phyloP scores from a whole-genome alignment of 2,329 filamentous ascomycete genomes.

The Aschersonia sp. region DNA sequence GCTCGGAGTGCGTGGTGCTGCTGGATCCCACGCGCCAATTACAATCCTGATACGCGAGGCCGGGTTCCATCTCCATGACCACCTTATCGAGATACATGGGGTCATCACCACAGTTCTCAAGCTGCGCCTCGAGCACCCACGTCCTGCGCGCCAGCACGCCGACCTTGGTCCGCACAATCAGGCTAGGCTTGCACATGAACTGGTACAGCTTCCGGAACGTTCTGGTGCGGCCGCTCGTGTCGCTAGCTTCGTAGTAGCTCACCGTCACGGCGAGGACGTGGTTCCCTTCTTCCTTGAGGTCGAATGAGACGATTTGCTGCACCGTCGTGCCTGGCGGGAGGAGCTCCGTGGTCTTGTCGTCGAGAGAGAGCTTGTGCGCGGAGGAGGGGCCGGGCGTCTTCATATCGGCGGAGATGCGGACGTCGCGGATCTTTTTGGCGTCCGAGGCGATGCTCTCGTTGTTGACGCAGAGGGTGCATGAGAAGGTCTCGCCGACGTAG shows the following conservation, averaged over 20 bases:
- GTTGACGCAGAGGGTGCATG: slow-evolving; percentile 91
- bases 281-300: slow-evolving; percentile 86
- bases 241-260: slow-evolving; percentile 79
- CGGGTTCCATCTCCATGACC: slow-evolving; percentile 35
- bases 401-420: slow-evolving; percentile 84
- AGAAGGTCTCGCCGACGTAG: slow-evolving; percentile 90
- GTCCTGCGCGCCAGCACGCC: slow-evolving; percentile 39
- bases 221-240: slow-evolving; percentile 55
- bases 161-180: slow-evolving; percentile 85
- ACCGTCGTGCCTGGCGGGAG: slow-evolving; percentile 51
- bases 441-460: slow-evolving; percentile 43
- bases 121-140: slow-evolving; percentile 82
- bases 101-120: slow-evolving; percentile 87
- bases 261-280: slow-evolving; percentile 90
- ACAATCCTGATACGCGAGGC: slow-evolving; percentile 36
- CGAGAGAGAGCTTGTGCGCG: slow-evolving; percentile 52
- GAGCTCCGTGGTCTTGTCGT: slow-evolving; percentile 27
- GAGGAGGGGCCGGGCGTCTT: slow-evolving; percentile 57
- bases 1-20: slow-evolving; percentile 15
- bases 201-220: slow-evolving; percentile 95
- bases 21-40: slow-evolving; percentile 34
- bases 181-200: slow-evolving; percentile 79
- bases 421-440: slow-evolving; percentile 49
- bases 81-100: slow-evolving; percentile 63
- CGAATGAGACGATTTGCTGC: slow-evolving; percentile 72